phyloP scores from a whole-genome alignment of 768 basidiomycete species.

The Hydnomerulius pinastri region DNA sequence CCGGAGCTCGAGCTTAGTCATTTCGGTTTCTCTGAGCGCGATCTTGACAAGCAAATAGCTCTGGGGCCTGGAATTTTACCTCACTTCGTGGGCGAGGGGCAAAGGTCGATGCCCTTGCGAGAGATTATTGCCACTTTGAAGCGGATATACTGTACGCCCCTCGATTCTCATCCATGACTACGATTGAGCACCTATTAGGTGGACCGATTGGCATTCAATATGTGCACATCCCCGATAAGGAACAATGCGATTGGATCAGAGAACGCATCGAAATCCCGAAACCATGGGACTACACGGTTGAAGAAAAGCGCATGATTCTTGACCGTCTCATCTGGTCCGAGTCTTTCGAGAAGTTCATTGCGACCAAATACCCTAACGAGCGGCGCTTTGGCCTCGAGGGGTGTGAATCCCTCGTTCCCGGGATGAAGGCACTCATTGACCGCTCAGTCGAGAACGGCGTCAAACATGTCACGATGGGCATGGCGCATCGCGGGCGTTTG shows the following conservation, averaged over 20 bases:
- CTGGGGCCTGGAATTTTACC: constrained; percentile 93
- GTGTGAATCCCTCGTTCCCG: constrained; percentile 91
- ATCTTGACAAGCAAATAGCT: constrained; percentile 88
- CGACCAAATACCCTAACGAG: constrained; percentile 96
- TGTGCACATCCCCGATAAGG: constrained; percentile 91
- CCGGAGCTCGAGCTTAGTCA: constrained; percentile 89
- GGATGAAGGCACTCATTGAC: constrained; percentile 98
- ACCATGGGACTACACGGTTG: constrained; percentile 93
- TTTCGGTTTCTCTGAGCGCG: constrained; percentile 89
- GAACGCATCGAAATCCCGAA: constrained; percentile 90
- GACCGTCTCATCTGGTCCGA: constrained; percentile 98
- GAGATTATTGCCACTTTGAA: constrained; percentile 87
- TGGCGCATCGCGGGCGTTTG: constrained; percentile 96
- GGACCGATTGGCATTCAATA: constrained; percentile 85
- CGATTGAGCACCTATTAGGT: constrained; percentile 43
- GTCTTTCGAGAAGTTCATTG: constrained; percentile 95
- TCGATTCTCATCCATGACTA: background rate
- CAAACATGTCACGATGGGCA: constrained; percentile 92
- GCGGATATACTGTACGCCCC: constrained; percentile 83
- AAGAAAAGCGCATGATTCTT: constrained; percentile 96
- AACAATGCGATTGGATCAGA: constrained; percentile 96
- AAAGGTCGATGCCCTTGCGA: constrained; percentile 78
- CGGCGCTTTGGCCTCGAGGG: constrained; percentile 97
- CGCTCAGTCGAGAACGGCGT: constrained; percentile 92
- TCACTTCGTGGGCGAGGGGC: constrained; percentile 81